Evolutionary conservation across 2,329 filamentous ascomycete species (phyloP).

Genomic region (Alternaria metachromatica): DNA sequence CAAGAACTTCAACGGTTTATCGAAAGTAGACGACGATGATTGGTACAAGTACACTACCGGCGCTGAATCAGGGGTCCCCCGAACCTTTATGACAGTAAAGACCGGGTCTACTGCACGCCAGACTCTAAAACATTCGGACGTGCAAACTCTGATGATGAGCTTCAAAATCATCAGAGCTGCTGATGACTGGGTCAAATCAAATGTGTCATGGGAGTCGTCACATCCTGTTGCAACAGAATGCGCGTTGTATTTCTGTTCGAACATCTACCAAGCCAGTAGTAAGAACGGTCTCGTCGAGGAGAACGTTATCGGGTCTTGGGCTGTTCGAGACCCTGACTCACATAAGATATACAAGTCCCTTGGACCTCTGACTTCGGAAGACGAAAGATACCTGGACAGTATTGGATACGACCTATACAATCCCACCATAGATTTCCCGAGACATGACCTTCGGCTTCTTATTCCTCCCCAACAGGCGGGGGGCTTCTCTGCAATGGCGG

Average conservation of each 20-base stretch:
- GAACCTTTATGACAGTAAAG: not conserved
- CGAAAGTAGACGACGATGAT: not conserved
- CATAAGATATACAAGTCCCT: not conserved
- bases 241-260: constrained; percentile 17
- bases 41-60: not conserved
- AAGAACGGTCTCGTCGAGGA: constrained; percentile 2
- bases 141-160: constrained; percentile 1
- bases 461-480: not conserved
- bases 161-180: constrained; percentile 3
- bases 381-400: not conserved
- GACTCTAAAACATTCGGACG: not conserved
- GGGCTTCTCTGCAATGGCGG: not conserved
- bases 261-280: constrained; percentile 9
- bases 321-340: constrained; percentile 5
- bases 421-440: not conserved
- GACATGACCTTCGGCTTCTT: not conserved
- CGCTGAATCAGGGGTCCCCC: not conserved
- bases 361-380: not conserved
- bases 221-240: constrained; percentile 15
- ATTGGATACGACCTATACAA: not conserved
- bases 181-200: constrained; percentile 1
- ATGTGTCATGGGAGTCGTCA: constrained; percentile 5
- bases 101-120: not conserved
- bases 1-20: not conserved
- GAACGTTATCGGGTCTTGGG: constrained; percentile 1